Percentiles rank a stretch among this genome's conserved stretches.
These are phyloP conservation scores for Agaricus blazei DNA, from an alignment of 768 basidiomycete genomes.

Conservation along the genomic window DNA sequence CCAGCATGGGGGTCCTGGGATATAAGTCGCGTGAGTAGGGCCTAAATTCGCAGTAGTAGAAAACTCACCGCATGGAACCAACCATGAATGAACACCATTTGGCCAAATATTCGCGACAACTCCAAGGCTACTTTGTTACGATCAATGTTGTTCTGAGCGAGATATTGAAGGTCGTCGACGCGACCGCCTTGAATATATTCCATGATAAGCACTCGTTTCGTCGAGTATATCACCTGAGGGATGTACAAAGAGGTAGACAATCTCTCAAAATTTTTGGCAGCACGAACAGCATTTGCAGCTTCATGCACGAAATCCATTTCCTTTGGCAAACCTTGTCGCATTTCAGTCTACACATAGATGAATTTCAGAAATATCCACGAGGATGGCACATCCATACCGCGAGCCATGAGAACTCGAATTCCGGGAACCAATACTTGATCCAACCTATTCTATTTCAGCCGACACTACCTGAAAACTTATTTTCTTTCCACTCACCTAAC, in stretches of 20 bases:
- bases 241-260: slow-evolving; percentile 82
- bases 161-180: slow-evolving; percentile 82
- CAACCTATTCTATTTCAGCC: slow-evolving; percentile 40
- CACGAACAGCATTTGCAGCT: slow-evolving; percentile 76
- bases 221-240: slow-evolving; percentile 73
- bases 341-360: slow-evolving; percentile 70
- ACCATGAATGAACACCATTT: slow-evolving; percentile 95
- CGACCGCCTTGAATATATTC: slow-evolving; percentile 89
- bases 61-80: slow-evolving; percentile 76
- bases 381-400: slow-evolving; percentile 38
- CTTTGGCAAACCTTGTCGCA: slow-evolving; percentile 85
- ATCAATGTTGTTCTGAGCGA: slow-evolving; percentile 80
- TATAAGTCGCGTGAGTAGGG: slow-evolving; percentile 1
- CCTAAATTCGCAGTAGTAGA: background rate
- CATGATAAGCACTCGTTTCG: slow-evolving; percentile 88
- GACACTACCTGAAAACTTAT: background rate
- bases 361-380: slow-evolving; percentile 22
- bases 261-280: slow-evolving; percentile 62
- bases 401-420: slow-evolving; percentile 94
- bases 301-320: slow-evolving; percentile 96
- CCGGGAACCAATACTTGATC: slow-evolving; percentile 91
- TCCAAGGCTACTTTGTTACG: slow-evolving; percentile 92
- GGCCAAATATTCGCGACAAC: slow-evolving; percentile 83
- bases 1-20: slow-evolving; percentile 83
- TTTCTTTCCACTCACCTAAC: slow-evolving; percentile 38